These are phyloP conservation scores for Microcera coccophila DNA, from an alignment of 2,329 filamentous ascomycete genomes.

Conservation along the genomic window DNA sequence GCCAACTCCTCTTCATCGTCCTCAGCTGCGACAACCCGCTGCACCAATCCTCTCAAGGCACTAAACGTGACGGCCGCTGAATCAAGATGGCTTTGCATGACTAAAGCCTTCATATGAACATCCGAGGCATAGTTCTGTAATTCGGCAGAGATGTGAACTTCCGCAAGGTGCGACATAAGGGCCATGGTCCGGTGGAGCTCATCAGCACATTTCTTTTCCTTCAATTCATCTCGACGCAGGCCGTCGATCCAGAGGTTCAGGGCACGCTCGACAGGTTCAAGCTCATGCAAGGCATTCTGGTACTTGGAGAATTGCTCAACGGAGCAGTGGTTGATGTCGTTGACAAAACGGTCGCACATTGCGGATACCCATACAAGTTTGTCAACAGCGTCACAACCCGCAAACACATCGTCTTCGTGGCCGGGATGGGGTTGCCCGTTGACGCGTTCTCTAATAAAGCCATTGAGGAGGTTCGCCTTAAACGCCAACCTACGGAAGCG, in stretches of 20 bases:
- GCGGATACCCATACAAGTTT: constrained; percentile 79
- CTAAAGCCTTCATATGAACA: constrained; percentile 68
- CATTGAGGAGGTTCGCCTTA: constrained; percentile 76
- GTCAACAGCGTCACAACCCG: constrained; percentile 76
- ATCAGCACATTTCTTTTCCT: constrained; percentile 74
- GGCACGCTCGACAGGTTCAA: constrained; percentile 86
- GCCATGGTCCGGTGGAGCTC: constrained; percentile 82
- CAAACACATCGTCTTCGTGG: constrained; percentile 73
- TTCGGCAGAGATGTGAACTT: constrained; percentile 69
- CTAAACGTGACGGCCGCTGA: constrained; percentile 66
- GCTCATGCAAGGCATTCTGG: constrained; percentile 75
- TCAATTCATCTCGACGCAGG: constrained; percentile 77
- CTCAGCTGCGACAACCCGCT: constrained; percentile 54
- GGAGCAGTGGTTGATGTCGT: constrained; percentile 73
- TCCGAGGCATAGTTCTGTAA: constrained; percentile 74
- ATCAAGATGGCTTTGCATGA: constrained; percentile 80
- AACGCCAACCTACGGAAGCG: constrained; percentile 84
- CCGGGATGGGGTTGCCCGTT: constrained; percentile 63
- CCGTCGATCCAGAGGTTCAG: constrained; percentile 86
- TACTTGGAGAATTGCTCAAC: constrained; percentile 74
- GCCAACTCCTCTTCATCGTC: constrained; percentile 60
- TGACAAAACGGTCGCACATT: constrained; percentile 81
- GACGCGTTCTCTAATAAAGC: constrained; percentile 74
- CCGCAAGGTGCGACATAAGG: constrained; percentile 79
- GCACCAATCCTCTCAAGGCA: constrained; percentile 61